A percentile compares a stretch with the other conserved stretches of the same genome.
Evolutionary conservation across 306 rosid genomes (phyloP).

Genomic region (Prunus fruticosa): DNA sequence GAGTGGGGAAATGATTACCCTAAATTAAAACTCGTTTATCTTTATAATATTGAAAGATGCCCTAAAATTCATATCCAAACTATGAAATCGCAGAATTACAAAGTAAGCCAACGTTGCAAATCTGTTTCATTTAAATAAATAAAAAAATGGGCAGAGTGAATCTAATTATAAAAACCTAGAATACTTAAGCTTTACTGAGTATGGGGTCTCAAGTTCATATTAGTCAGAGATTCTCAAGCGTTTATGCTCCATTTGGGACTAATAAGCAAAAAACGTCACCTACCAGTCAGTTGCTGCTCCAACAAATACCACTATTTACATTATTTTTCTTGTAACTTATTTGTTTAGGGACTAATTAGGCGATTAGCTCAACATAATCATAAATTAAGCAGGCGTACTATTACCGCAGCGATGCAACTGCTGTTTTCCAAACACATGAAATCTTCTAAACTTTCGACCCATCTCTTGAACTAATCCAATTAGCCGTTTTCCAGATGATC

Average conservation of each 20-base stretch:
- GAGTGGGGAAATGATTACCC: no score
- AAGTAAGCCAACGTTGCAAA: no score
- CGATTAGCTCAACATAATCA: background rate
- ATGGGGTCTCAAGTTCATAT: background rate
- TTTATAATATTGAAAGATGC: no score
- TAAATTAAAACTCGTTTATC: no score
- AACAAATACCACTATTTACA: background rate
- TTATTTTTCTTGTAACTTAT: background rate
- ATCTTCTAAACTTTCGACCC: background rate
- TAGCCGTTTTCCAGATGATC: background rate
- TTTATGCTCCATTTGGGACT: background rate
- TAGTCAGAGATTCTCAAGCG: background rate
- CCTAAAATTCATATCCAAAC: no score
- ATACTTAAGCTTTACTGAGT: no score
- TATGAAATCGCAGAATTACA: no score
- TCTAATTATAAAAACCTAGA: no score
- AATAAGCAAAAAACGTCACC: background rate
- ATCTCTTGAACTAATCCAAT: background rate
- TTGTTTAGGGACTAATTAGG: background rate
- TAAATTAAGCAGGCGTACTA: background rate
- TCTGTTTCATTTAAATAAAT: no score
- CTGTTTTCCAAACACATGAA: background rate
- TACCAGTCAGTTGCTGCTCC: background rate
- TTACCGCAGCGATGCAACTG: background rate
- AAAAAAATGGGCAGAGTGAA: no score